phyloP scores from a whole-genome alignment of 1,139 yeast genomes.

The Sugiyamaella pinicola region DNA sequence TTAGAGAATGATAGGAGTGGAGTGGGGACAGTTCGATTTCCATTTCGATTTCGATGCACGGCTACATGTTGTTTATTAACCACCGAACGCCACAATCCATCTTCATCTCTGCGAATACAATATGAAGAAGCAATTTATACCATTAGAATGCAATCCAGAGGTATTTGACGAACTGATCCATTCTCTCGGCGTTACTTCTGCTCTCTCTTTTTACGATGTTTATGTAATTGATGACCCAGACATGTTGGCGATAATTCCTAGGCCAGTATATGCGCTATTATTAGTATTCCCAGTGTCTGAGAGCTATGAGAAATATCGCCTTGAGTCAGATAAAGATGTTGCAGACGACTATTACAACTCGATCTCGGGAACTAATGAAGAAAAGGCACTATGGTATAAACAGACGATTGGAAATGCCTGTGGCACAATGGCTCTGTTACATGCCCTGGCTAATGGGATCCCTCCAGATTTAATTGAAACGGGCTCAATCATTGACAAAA shows the following conservation, averaged over 20 bases:
- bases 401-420: conserved; percentile 91
- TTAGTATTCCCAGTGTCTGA: conserved; percentile 78
- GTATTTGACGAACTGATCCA: conserved; percentile 74
- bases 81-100: background rate
- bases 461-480: conserved; percentile 43
- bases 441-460: conserved; percentile 66
- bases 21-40: too few relatives aligned
- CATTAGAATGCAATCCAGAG: conserved; percentile 88
- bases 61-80: background rate
- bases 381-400: conserved; percentile 60
- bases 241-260: conserved; percentile 72
- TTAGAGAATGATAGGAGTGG: too few relatives aligned
- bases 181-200: conserved; percentile 64
- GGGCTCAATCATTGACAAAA: conserved; percentile 40
- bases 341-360: conserved; percentile 33
- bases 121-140: conserved; percentile 53
- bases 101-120: background rate
- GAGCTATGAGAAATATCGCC: conserved; percentile 57
- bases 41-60: background rate
- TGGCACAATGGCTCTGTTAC: conserved; percentile 87
- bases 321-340: conserved; percentile 40
- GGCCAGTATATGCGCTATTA: conserved; percentile 75
- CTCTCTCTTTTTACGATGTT: conserved; percentile 73
- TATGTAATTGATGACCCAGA: conserved; percentile 83
- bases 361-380: conserved; percentile 37